These are phyloP conservation scores for Furcasterigmium sp. DNA, from an alignment of 2,329 filamentous ascomycete species.

Conservation along the genomic window DNA sequence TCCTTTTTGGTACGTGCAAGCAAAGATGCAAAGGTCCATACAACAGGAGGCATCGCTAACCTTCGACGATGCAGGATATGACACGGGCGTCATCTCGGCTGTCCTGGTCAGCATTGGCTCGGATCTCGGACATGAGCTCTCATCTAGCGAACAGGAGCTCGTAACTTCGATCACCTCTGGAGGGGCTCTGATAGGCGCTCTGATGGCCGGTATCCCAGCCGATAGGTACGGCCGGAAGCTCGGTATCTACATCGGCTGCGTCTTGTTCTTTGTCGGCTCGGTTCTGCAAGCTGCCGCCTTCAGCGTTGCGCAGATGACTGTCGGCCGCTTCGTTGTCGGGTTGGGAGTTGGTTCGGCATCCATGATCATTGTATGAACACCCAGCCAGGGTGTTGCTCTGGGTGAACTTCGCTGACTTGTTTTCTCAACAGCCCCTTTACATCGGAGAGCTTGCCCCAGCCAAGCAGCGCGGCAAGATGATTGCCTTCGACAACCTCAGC, in stretches of 20 bases:
- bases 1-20: slow-evolving; percentile 16
- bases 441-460: slow-evolving; percentile 47
- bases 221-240: slow-evolving; percentile 33
- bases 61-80: slow-evolving; percentile 29
- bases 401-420: background rate
- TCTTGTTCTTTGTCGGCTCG: slow-evolving; percentile 31
- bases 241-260: slow-evolving; percentile 33
- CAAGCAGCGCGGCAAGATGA: slow-evolving; percentile 42
- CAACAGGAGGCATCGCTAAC: background rate
- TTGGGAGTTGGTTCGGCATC: slow-evolving; percentile 43
- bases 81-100: slow-evolving; percentile 43
- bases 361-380: slow-evolving; percentile 31
- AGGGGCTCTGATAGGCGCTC: slow-evolving; percentile 37
- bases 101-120: slow-evolving; percentile 36
- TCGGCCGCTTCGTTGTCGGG: slow-evolving; percentile 40
- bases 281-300: slow-evolving; percentile 28
- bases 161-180: slow-evolving; percentile 47
- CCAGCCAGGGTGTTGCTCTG: too few species aligned
- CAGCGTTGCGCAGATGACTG: slow-evolving; percentile 34
- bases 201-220: slow-evolving; percentile 28
- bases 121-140: slow-evolving; percentile 33
- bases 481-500: slow-evolving; percentile 42
- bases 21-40: too few species aligned
- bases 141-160: slow-evolving; percentile 40
- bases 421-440: slow-evolving; percentile 22